Percentiles rank a stretch among this genome's conserved stretches.
Evolutionary conservation across 2,329 filamentous ascomycete species (phyloP).

Genomic region (Achaetomium macrosporum): DNA sequence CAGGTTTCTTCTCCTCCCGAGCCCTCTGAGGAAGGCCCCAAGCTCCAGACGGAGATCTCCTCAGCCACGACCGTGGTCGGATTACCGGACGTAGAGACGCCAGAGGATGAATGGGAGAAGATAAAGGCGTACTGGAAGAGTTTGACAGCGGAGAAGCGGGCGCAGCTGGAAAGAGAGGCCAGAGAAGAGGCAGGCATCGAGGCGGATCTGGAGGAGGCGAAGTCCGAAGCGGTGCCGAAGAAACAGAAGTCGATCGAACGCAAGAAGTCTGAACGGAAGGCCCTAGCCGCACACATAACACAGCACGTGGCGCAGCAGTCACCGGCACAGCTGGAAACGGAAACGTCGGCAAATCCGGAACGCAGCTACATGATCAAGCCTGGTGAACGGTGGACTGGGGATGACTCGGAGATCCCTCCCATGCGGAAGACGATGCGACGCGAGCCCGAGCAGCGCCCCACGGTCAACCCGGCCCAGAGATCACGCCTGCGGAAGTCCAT

Average conservation of each 20-base stretch:
- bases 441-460: slow-evolving; percentile 15
- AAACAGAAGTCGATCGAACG: slow-evolving; percentile 39
- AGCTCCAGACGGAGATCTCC: slow-evolving; percentile 16
- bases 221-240: slow-evolving; percentile 29
- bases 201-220: slow-evolving; percentile 36
- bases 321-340: slow-evolving; percentile 30
- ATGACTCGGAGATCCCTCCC: slow-evolving; percentile 11
- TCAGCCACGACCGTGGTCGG: slow-evolving; percentile 17
- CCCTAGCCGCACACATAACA: slow-evolving; percentile 41
- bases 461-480: slow-evolving; percentile 4
- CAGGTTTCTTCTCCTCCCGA: not conserved
- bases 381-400: slow-evolving; percentile 24
- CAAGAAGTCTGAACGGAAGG: slow-evolving; percentile 35
- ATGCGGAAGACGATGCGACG: slow-evolving; percentile 24
- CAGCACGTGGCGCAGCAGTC: slow-evolving; percentile 64
- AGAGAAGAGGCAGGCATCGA: slow-evolving; percentile 48
- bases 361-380: slow-evolving; percentile 30
- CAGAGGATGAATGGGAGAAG: slow-evolving; percentile 55
- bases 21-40: slow-evolving; percentile 19
- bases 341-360: slow-evolving; percentile 11
- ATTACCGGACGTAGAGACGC: slow-evolving; percentile 1
- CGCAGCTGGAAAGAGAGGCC: slow-evolving; percentile 54
- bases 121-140: slow-evolving; percentile 66
- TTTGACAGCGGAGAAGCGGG: slow-evolving; percentile 56
- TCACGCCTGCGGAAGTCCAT: slow-evolving; percentile 33